Base-by-base conservation (phyloP, 2,329 filamentous ascomycete genomes). In the Phyllosticta capitalensis region DNA sequence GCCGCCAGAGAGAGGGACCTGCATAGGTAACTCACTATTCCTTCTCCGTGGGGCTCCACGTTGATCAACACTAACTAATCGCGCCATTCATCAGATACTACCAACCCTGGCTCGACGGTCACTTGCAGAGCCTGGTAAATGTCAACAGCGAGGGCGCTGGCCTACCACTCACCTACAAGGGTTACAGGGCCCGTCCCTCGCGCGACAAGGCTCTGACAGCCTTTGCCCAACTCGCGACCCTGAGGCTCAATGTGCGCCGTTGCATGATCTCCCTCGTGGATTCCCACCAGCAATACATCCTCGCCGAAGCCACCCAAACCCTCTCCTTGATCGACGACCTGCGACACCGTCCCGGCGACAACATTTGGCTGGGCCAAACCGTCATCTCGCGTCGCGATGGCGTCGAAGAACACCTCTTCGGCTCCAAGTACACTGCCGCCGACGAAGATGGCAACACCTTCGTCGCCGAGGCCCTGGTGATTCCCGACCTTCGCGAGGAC, bases 261-360 rank as follows among this genome's bases (percentile, higher is more conserved):
- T 66, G 71, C 28, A 67, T 72, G 64, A 64, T 75, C 2, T 74
- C 72, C 3, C 63, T 75, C 9, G 64, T 75, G 51, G 72, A 74
- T 58, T 64, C 64, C 1, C 58, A 65, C 9, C 63, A 64, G 20
- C 70, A 74, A 57, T 70, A 73, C 54, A 67, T 75, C 30, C 65
- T 75, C 6, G 71, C 71, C 22, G 73, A 75, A 62, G 71, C 72
- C 6, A 74, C 72, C 1, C 64, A 68, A 19, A 58, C 64, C 24
- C 60, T 67, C 3, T 66, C 67, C 1, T 64, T 74, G 6, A 52
- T 58, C 2, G 30, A 57, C 45, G 57, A 62, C 66, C 24, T 59
- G 1, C 52, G 56, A 9, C 59, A 56, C 4, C 61, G 61, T 7
- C 62, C 60, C 1, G 53, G 63, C 5, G 60, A 61, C 1, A 10